Base-by-base conservation (phyloP, 495 filamentous ascomycete species). In the Penicillium atrosanguineum region DNA sequence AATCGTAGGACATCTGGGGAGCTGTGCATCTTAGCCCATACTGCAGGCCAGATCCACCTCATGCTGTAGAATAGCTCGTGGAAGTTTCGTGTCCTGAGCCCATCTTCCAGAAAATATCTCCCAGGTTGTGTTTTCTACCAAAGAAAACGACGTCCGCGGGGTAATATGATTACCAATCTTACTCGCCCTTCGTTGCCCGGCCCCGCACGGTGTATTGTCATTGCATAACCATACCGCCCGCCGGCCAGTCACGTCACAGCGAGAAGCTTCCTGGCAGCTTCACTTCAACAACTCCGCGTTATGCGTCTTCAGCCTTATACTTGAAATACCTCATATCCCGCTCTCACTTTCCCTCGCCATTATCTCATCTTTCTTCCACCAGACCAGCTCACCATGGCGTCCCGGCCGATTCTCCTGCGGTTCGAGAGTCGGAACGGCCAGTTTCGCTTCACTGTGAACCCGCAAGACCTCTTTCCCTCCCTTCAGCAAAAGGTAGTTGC, bases 401-500 rank as follows among this genome's bases (percentile, higher is more conserved):
- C 73, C 28, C 69, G 66, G 45, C 57, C 75, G 36, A 77, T 81
- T 46, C 57, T 81, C 4, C 60, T 82, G 18, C 75, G 79, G 44
- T 82, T 82, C 53, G 76, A 80, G 55, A 79, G 77, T 63, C 79
- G 75, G 40, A 78, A 82, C 53, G 79, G 79, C 49, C 79, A 82
- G 62, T 82, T 82, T 63, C 73, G 79, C 44, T 52, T 81, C 52
- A 78, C 66, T 6, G 74, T 79, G 43, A 67, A 65, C 60, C 79
- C 78, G 21, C 56, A 69, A 18, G 72, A 77, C 46, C 60, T 70
- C 20, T 82, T 82, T 47, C 68, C 69, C 8, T 67, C 72, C 7
- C 67, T 82, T 8, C 63, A 74, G 16, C 49, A 71, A 48, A 75
- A 77, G 64, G 78, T 79, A 63, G 44, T 28, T 44, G 26, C 36